Percentiles rank a stretch among this genome's conserved stretches.
These are phyloP conservation scores for Citrus inodora DNA, from an alignment of 345 rosid species.

Conservation along the genomic window DNA sequence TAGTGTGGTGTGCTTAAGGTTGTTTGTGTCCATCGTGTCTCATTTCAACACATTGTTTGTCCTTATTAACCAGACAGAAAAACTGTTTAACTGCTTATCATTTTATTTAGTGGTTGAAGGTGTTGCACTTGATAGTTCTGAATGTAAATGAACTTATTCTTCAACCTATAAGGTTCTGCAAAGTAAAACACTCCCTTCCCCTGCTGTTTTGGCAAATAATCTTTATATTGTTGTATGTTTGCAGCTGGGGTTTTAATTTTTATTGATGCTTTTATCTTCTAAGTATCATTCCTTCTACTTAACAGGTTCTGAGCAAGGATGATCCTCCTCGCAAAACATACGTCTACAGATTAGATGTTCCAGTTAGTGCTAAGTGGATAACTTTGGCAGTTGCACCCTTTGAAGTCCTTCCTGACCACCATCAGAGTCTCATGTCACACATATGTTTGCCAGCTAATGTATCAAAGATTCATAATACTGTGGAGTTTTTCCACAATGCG, in stretches of 20 bases:
- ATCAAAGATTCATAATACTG: constrained; percentile 64
- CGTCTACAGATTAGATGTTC: constrained; percentile 80
- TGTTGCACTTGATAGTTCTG: not conserved
- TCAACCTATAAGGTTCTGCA: not conserved
- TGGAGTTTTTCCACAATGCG: constrained; percentile 81
- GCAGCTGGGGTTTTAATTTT: not conserved
- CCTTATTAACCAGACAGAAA: not conserved
- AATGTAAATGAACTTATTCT: not conserved
- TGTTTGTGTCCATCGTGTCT: not conserved
- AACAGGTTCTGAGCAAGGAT: constrained; percentile 85
- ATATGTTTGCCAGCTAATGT: constrained; percentile 65
- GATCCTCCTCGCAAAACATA: constrained; percentile 83
- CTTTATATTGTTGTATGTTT: not conserved
- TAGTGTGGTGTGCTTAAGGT: not conserved
- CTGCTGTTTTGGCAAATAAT: not conserved
- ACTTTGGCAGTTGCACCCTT: constrained; percentile 87
- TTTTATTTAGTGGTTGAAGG: not conserved
- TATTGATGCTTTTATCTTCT: not conserved
- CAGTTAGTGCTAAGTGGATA: constrained; percentile 80
- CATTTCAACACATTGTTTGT: not conserved
- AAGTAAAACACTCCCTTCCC: not conserved
- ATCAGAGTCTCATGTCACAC: constrained; percentile 65
- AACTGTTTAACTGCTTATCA: not conserved
- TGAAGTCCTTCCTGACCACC: constrained; percentile 74
- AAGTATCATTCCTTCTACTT: not conserved